phyloP scores from a whole-genome alignment of 2,329 filamentous ascomycete species.

The Zymoseptoria crescenta region DNA sequence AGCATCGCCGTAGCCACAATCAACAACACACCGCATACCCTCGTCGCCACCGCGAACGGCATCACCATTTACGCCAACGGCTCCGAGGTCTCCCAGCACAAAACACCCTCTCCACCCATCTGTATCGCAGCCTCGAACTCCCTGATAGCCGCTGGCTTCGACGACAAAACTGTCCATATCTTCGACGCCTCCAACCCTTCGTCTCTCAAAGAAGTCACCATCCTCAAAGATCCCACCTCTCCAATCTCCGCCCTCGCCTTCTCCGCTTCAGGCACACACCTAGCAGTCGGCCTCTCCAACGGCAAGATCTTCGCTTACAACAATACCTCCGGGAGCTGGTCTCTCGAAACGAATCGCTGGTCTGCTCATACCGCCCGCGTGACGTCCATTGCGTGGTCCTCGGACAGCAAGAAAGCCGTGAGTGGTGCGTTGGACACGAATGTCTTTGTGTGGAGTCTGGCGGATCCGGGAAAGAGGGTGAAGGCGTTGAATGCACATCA shows the following conservation, averaged over 20 bases:
- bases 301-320: conserved; percentile 85
- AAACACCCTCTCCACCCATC: conserved; percentile 54
- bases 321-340: conserved; percentile 39
- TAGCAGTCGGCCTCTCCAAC: conserved; percentile 74
- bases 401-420: conserved; percentile 65
- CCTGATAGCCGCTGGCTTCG: conserved; percentile 66
- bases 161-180: conserved; percentile 66
- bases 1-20: conserved; percentile 55
- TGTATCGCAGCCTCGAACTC: conserved; percentile 62
- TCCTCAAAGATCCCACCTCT: conserved; percentile 61
- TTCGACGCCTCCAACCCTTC: conserved; percentile 55
- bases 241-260: conserved; percentile 76
- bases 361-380: conserved; percentile 62
- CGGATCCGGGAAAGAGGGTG: conserved; percentile 73
- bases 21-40: conserved; percentile 43
- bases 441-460: conserved; percentile 82
- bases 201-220: conserved; percentile 43
- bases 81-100: conserved; percentile 40
- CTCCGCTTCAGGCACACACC: conserved; percentile 63
- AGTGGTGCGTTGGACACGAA: conserved; percentile 87
- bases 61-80: conserved; percentile 52
- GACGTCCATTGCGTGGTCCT: conserved; percentile 68
- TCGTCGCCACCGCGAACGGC: conserved; percentile 47
- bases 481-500: conserved; percentile 88
- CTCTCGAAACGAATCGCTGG: conserved; percentile 73